These are phyloP conservation scores for Pythium brassicae DNA, from an alignment of 352 stramenopile genomes.

Conservation along the genomic window DNA sequence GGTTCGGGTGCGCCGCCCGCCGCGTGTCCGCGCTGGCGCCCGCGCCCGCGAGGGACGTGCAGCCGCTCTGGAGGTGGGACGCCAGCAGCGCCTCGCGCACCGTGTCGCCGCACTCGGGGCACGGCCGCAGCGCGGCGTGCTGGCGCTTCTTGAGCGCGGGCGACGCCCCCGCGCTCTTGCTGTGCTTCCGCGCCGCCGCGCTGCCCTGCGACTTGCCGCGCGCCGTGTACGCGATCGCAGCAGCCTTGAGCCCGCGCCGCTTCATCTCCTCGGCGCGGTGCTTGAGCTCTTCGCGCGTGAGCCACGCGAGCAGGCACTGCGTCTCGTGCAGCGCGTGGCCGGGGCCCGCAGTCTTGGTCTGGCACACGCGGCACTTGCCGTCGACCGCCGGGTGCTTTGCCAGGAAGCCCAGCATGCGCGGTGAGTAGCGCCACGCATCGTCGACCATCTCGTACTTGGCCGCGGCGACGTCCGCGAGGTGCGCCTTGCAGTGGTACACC, in stretches of 20 bases:
- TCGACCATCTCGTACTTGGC: conserved; percentile 69
- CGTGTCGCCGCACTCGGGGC: conserved; percentile 60
- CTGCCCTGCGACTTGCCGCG: conserved; percentile 17
- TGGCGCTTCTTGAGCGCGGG: conserved; percentile 38
- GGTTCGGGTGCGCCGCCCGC: conserved; percentile 19
- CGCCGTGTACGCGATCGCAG: conserved; percentile 36
- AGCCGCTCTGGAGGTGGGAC: conserved; percentile 61
- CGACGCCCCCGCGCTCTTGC: background rate
- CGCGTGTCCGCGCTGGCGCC: conserved; percentile 7
- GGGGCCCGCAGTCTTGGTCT: conserved; percentile 32
- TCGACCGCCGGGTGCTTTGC: conserved; percentile 16
- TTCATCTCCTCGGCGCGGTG: conserved; percentile 35
- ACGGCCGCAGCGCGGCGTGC: conserved; percentile 31
- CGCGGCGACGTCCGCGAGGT: conserved; percentile 57
- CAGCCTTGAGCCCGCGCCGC: conserved; percentile 24
- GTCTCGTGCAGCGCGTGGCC: conserved; percentile 50
- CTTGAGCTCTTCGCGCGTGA: conserved; percentile 38
- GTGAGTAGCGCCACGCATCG: conserved; percentile 39
- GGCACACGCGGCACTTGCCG: conserved; percentile 60
- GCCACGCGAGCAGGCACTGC: conserved; percentile 56
- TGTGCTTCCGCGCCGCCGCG: conserved; percentile 15
- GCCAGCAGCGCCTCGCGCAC: conserved; percentile 66
- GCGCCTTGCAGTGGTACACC: conserved; percentile 80
- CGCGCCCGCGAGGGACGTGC: conserved; percentile 12
- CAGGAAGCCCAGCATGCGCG: conserved; percentile 22